Conservation (phyloP, 1,284 basidiomycete species). For the Pseudomicrostroma phylloplanum region DNA sequence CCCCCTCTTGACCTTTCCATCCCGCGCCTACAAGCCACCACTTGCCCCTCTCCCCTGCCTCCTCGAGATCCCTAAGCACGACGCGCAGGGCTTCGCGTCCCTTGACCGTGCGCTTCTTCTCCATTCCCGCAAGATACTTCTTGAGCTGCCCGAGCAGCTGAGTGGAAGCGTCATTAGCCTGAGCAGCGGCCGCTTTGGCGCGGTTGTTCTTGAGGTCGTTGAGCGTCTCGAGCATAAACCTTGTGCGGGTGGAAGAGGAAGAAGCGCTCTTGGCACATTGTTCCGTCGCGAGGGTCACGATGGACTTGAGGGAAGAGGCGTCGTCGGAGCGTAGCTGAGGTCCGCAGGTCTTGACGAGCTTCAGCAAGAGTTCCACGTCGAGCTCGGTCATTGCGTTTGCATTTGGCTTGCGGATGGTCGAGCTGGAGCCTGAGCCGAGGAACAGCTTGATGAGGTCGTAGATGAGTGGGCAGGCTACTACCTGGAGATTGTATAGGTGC, state of each 20-base stretch:
- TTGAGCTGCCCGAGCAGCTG: slow-evolving; percentile 30
- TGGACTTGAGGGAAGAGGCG: slow-evolving; percentile 34
- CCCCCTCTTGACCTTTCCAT: slow-evolving; percentile 77
- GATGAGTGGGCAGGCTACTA: slow-evolving; percentile 76
- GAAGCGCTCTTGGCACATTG: slow-evolving; percentile 1
- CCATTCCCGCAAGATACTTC: slow-evolving; percentile 36
- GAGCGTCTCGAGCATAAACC: slow-evolving; percentile 49
- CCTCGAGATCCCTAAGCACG: slow-evolving; percentile 68
- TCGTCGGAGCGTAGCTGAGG: slow-evolving; percentile 41
- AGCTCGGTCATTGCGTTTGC: slow-evolving; percentile 17
- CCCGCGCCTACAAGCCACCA: slow-evolving; percentile 99
- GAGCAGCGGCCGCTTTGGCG: slow-evolving; percentile 1
- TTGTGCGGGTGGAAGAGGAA: slow-evolving; percentile 26
- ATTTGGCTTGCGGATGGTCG: neutral
- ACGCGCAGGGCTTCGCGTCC: slow-evolving; percentile 31
- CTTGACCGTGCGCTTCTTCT: slow-evolving; percentile 31
- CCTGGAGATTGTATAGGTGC: slow-evolving; percentile 91
- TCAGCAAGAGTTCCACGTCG: slow-evolving; percentile 68
- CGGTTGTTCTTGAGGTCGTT: slow-evolving; percentile 57
- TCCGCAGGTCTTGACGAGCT: slow-evolving; percentile 61
- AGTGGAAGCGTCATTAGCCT: slow-evolving; percentile 8
- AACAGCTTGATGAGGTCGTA: slow-evolving; percentile 83
- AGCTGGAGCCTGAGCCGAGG: slow-evolving; percentile 55
- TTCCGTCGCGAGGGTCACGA: slow-evolving; percentile 36
- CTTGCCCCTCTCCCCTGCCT: slow-evolving; percentile 80